Conservation (phyloP, 2,329 filamentous ascomycete genomes). For the Trichoderma koningiopsis region DNA sequence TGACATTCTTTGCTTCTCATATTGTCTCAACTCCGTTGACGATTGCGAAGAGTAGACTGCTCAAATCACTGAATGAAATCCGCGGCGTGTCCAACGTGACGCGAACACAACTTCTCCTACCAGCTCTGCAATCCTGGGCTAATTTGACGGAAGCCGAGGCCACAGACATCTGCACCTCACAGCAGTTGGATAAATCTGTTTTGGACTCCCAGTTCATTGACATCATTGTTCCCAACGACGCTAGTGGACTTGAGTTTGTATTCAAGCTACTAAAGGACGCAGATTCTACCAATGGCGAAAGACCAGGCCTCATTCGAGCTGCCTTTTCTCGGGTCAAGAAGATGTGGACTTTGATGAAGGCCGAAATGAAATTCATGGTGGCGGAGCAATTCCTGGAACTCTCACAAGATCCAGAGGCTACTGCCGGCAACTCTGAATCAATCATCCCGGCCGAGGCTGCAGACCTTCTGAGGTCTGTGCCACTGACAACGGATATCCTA, state of each 20-base stretch:
- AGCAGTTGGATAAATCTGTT: conserved; percentile 45
- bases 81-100: conserved; percentile 70
- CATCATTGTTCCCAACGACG: conserved; percentile 57
- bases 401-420: conserved; percentile 48
- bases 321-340: conserved; percentile 70
- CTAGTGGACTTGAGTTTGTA: conserved; percentile 54
- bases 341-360: conserved; percentile 74
- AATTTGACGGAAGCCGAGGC: conserved; percentile 55
- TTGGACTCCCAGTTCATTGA: conserved; percentile 52
- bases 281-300: conserved; percentile 38
- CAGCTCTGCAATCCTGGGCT: conserved; percentile 71
- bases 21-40: conserved; percentile 68
- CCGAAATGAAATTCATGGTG: conserved; percentile 59
- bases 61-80: conserved; percentile 72
- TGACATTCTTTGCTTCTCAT: conserved; percentile 75
- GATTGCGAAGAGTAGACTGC: conserved; percentile 68
- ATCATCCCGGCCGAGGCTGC: conserved; percentile 61
- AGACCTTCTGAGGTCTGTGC: conserved; percentile 71
- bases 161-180: conserved; percentile 43
- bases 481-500: conserved; percentile 73
- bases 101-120: conserved; percentile 75
- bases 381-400: conserved; percentile 66
- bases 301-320: conserved; percentile 58
- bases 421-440: conserved; percentile 34
- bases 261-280: conserved; percentile 50